These are phyloP conservation scores for Leucocoprinus sp. DNA, from an alignment of 768 basidiomycete species.

Conservation along the genomic window DNA sequence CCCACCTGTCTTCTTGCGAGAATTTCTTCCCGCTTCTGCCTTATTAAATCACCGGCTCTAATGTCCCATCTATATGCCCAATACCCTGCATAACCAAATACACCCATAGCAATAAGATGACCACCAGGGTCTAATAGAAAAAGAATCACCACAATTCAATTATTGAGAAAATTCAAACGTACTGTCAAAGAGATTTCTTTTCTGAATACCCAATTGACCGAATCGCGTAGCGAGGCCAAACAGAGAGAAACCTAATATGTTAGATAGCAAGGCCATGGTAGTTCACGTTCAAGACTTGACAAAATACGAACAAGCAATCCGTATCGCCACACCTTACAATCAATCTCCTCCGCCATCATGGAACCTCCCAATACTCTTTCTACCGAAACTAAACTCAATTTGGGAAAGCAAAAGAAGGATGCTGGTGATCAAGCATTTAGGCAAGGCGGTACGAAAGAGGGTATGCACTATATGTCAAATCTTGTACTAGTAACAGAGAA, in stretches of 20 bases:
- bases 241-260: conserved; percentile 67
- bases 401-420: conserved; percentile 62
- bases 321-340: conserved; percentile 27
- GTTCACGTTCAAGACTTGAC: conserved; percentile 6
- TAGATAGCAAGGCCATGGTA: conserved; percentile 59
- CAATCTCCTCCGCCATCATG: conserved; percentile 2
- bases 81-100: conserved; percentile 70
- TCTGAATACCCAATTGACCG: conserved; percentile 84
- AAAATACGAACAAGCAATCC: conserved; percentile 23
- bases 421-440: conserved; percentile 64
- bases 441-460: conserved; percentile 48
- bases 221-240: conserved; percentile 80
- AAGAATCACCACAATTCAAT: conserved; percentile 6
- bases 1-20: conserved; percentile 34
- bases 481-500: neutral
- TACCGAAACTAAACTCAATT: conserved; percentile 40
- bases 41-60: conserved; percentile 51
- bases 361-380: conserved; percentile 6
- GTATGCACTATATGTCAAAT: conserved; percentile 27
- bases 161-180: conserved; percentile 25
- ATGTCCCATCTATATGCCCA: conserved; percentile 63
- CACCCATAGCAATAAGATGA: conserved; percentile 59
- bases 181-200: conserved; percentile 74
- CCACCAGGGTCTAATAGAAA: conserved; percentile 54
- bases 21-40: conserved; percentile 56